Base-by-base conservation (phyloP, 495 filamentous ascomycete genomes). In the Neurospora tetraspora region DNA sequence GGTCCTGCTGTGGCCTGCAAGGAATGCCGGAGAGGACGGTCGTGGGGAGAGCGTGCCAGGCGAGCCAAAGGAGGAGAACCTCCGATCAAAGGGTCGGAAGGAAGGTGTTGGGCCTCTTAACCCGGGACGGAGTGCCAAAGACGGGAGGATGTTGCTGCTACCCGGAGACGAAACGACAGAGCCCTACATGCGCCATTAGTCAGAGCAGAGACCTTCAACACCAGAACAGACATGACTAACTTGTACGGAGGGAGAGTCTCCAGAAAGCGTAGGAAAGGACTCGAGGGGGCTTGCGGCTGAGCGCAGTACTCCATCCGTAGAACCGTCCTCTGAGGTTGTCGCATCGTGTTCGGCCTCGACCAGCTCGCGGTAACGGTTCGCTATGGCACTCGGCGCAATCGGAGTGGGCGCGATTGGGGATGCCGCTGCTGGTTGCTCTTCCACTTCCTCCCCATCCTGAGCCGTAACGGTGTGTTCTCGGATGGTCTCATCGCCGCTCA, bases 71-170 rank as follows among this genome's bases (percentile, higher is more conserved):
- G 96, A 94, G 77, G 96, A 92, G 81, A 98, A 98, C 31, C 96
- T 89, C 75, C 94, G 88, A 76, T 98, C 96, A 78, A 99, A 99
- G 11, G 96, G 96, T 77, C 94, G 87, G 74, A 97, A 90, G 14
- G 93, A 93, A 10, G 92, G 93, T 23, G 91, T 93, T 18, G 91
- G 92, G 68, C 85, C 87, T 72, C 77, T 78, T 2, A 87, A 70
- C 9, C 85, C 85, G 16, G 81, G 83, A 34, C 87, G 81, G 38
- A 82, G 83, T 69, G 84, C 80, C 39, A 83, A 71, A 40, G 83
- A 85, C 1, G 84, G 85, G 3, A 86, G 76, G 20, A 86, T 75
- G 70, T 85, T 93, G 78, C 92, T 93, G 59, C 93, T 93, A 39
- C 88, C 88, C 42, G 87, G 88, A 7, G 93, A 95, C 68, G 95